Evolutionary conservation across 148 eudicot genomes (phyloP).

Genomic region (Cornus controversa): DNA sequence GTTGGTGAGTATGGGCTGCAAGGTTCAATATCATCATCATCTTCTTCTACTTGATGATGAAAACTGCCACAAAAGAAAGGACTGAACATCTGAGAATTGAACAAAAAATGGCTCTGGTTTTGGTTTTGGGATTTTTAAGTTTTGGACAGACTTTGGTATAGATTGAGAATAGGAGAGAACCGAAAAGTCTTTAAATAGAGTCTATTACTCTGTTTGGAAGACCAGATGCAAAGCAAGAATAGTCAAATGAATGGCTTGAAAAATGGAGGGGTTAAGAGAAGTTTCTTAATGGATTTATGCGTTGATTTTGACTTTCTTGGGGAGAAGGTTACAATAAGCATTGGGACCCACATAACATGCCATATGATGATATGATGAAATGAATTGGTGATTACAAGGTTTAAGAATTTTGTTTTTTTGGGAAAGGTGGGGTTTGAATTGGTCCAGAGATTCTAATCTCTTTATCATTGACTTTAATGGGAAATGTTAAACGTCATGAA

Average conservation of each 20-base stretch:
- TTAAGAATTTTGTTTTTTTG: neutral
- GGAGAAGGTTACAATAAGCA: neutral
- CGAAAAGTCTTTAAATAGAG: neutral
- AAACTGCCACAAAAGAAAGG: conserved; percentile 21
- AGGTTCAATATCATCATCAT: neutral
- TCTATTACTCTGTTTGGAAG: neutral
- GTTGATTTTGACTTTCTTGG: conserved; percentile 5
- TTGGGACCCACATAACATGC: neutral
- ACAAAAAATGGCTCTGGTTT: no score
- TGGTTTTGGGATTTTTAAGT: no score
- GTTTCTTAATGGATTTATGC: neutral
- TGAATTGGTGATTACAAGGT: neutral
- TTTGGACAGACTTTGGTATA: neutral
- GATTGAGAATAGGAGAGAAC: neutral
- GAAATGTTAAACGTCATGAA: no score
- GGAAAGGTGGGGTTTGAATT: neutral
- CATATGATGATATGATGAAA: no score
- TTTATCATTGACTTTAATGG: no score
- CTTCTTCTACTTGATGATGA: conserved; percentile 11
- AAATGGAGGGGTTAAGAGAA: neutral
- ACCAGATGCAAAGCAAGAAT: neutral
- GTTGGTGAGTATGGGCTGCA: conserved; percentile 18
- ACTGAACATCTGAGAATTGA: conserved; percentile 11
- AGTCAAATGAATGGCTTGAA: conserved; percentile 14
- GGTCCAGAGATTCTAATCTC: neutral